Evolutionary conservation across 2,329 filamentous ascomycete genomes (phyloP), one percentile per base, ranked within the genome.

Genomic region (Trichoderma hamatum): DNA sequence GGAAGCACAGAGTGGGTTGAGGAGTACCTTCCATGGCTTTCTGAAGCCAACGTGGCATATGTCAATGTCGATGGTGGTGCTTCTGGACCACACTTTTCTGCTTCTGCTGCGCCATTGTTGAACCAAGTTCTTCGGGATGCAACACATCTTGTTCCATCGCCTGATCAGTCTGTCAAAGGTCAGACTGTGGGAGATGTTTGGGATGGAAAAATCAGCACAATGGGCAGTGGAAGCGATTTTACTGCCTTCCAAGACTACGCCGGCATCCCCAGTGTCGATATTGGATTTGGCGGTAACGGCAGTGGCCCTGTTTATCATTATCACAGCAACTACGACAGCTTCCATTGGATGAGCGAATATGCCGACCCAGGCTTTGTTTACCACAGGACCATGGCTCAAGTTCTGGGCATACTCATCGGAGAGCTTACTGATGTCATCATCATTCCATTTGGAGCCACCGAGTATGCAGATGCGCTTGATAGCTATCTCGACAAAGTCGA

Each of bases 1-100:
- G 94, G 94, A 5, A 93, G 90, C 65, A 97, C 94, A 0, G 94
- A 97, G 76, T 97, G 94, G 93, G 93, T 97, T 0, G 94, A 97
- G 76, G 93, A 97, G 73, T 93, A 92, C 74, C 80, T 96, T 0
- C 90, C 92, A 0, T 97, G 93, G 93, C 85, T 97, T 14, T 84
- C 85, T 2, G 84, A 84, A 4, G 85, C 91, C 51, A 91, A 89
- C 68, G 86, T 97, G 19, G 93, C 93, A 11, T 97, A 97, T 75
- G 80, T 97, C 71, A 97, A 97, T 78, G 88, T 97, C 68, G 94
- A 97, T 74, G 89, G 93, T 6, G 92, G 90, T 34, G 86, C 90
- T 3, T 77, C 83, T 5, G 92, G 93, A 0, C 85, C 87, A 0
- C 69, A 83, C n/a, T 93, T 96, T 75, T 74, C 75, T 2, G 86